Evolutionary conservation across 169 alveolate species (phyloP).

Genomic region (Plasmodium adleri): DNA sequence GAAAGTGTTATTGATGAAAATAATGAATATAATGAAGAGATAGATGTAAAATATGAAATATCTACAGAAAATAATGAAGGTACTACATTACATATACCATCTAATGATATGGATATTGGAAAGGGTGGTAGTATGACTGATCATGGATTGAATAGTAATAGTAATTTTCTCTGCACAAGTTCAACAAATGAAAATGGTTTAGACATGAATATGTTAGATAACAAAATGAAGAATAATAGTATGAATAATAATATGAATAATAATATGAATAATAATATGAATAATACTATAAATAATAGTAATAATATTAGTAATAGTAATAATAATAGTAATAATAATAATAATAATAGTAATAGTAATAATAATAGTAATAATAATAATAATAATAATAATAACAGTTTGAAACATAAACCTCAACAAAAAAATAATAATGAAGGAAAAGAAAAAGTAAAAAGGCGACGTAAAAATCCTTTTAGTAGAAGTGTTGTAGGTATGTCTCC

Average conservation of each 20-base stretch:
- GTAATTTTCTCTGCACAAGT: neutral
- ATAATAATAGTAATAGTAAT: neutral
- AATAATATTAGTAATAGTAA: no score
- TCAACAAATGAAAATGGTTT: neutral
- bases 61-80: conserved; percentile 10
- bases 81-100: neutral
- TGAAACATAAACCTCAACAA: neutral
- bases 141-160: neutral
- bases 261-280: no score
- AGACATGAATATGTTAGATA: neutral
- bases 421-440: conserved; percentile 10
- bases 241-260: neutral
- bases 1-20: neutral
- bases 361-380: neutral
- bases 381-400: neutral
- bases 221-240: neutral
- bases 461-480: conserved; percentile 8
- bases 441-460: conserved; percentile 20
- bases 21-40: conserved; percentile 6
- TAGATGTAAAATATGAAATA: conserved; percentile 26
- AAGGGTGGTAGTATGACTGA: conserved; percentile 5
- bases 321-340: no score
- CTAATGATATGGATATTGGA: neutral
- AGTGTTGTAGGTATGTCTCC: neutral
- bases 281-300: no score